phyloP scores from a whole-genome alignment of 176 grass and related monocot species.

The Musa acuminata region DNA sequence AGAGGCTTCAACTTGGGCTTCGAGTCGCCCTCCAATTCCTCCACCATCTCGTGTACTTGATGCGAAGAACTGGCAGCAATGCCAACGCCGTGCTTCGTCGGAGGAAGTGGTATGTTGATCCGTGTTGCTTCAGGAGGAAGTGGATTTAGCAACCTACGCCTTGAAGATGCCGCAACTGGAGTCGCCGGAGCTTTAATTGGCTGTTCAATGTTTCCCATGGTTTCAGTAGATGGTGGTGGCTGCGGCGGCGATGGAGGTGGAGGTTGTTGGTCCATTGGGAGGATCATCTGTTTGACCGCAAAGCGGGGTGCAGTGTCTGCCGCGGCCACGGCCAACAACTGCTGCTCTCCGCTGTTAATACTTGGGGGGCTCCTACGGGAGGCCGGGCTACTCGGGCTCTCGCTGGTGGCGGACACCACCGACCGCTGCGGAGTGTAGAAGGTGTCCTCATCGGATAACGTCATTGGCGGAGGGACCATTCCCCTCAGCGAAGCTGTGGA shows the following conservation, averaged over 20 bases:
- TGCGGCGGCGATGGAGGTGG: conserved; percentile 3
- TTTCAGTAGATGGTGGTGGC: conserved; percentile 30
- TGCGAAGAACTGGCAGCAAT: conserved; percentile 31
- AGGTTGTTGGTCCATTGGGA: conserved; percentile 15
- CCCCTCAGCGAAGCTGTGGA: neutral
- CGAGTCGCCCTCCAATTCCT: neutral
- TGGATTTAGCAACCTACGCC: neutral
- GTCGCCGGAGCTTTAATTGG: neutral
- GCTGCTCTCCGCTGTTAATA: conserved; percentile 46
- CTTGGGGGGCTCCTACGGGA: conserved; percentile 78
- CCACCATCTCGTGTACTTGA: conserved; percentile 14
- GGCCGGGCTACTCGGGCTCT: conserved; percentile 50
- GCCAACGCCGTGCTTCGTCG: conserved; percentile 22
- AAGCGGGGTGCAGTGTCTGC: conserved; percentile 30
- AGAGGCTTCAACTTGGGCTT: conserved; percentile 21
- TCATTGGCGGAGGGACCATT: neutral
- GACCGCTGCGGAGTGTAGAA: conserved; percentile 68
- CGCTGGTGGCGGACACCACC: conserved; percentile 39
- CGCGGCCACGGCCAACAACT: conserved; percentile 8
- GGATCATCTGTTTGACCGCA: conserved; percentile 71
- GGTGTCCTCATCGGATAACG: conserved; percentile 64
- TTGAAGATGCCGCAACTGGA: neutral
- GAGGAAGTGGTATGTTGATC: conserved; percentile 52
- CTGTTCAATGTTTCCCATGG: conserved; percentile 1
- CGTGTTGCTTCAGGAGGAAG: conserved; percentile 35